phyloP scores from a whole-genome alignment of 1,284 basidiomycete genomes.

The Phenoliferia sp. region DNA sequence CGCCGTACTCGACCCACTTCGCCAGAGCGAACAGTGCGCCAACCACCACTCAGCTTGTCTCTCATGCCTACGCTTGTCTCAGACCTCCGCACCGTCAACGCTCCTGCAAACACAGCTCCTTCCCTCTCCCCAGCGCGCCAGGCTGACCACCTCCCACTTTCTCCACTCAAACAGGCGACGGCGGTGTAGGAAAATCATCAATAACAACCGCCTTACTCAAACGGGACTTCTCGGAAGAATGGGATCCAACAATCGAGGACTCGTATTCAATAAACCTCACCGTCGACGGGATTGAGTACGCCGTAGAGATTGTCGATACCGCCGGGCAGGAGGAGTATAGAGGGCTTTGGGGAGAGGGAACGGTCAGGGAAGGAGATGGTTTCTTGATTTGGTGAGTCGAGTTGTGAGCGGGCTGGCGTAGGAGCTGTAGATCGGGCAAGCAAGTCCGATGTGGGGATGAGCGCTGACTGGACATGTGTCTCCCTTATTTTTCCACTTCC shows the following conservation, averaged over 20 bases:
- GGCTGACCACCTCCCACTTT: neutral
- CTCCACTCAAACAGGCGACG: slow-evolving; percentile 19
- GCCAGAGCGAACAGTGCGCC: too few relatives aligned
- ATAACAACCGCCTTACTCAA: slow-evolving; percentile 18
- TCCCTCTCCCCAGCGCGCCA: too few relatives aligned
- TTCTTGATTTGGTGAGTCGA: slow-evolving; percentile 20
- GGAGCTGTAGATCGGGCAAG: neutral
- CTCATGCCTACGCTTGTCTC: too few relatives aligned
- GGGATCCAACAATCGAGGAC: slow-evolving; percentile 22
- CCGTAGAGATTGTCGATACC: slow-evolving; percentile 23
- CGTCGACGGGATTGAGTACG: slow-evolving; percentile 20
- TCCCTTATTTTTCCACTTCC: neutral
- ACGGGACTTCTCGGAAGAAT: slow-evolving; percentile 16
- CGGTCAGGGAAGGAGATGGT: slow-evolving; percentile 19
- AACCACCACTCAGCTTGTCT: too few relatives aligned
- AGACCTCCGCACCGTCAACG: too few relatives aligned
- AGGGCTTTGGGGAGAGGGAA: slow-evolving; percentile 16
- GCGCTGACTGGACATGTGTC: neutral
- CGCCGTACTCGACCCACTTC: too few relatives aligned
- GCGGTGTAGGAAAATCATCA: slow-evolving; percentile 23
- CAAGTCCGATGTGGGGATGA: neutral
- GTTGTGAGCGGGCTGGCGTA: neutral
- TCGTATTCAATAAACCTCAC: slow-evolving; percentile 6
- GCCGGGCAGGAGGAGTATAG: slow-evolving; percentile 25
- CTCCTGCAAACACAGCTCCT: too few relatives aligned